A percentile compares a stretch with the other conserved stretches of the same genome.
These are phyloP conservation scores for Kodamaea alishanica DNA, from an alignment of 1,139 yeast genomes.

Conservation along the genomic window DNA sequence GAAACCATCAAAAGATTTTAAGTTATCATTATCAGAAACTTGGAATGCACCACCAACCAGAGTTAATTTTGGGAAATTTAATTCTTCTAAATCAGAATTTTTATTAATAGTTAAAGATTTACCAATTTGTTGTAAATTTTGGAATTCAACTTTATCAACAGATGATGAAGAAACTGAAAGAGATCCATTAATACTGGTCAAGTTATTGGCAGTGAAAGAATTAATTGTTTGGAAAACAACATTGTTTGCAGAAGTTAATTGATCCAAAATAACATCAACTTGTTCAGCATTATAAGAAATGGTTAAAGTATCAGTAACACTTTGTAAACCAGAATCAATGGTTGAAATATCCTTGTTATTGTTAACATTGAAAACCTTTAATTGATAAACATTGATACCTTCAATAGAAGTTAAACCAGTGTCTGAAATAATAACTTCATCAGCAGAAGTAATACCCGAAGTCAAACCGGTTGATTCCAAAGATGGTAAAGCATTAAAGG, in stretches of 20 bases:
- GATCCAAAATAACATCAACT: conserved; percentile 64
- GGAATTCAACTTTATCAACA: conserved; percentile 54
- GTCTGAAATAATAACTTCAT: conserved; percentile 73
- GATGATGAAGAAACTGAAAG: conserved; percentile 69
- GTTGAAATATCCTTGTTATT: conserved; percentile 68
- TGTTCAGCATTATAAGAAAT: conserved; percentile 82
- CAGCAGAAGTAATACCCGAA: conserved; percentile 72
- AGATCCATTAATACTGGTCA: conserved; percentile 73
- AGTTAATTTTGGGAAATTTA: conserved; percentile 68
- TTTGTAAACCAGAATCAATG: conserved; percentile 66
- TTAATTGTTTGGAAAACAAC: conserved; percentile 76
- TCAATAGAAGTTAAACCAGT: conserved; percentile 74
- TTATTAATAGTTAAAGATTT: conserved; percentile 73
- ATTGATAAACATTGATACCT: conserved; percentile 75
- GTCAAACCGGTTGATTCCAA: conserved; percentile 66
- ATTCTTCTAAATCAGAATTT: conserved; percentile 66
- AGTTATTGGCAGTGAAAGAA: conserved; percentile 65
- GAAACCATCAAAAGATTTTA: conserved; percentile 68
- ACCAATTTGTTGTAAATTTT: conserved; percentile 61
- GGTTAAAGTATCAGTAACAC: conserved; percentile 70
- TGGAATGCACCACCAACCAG: conserved; percentile 84
- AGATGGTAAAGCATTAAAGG: conserved; percentile 82
- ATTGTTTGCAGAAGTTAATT: conserved; percentile 80
- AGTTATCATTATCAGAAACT: conserved; percentile 76
- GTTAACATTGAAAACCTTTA: conserved; percentile 79